A percentile compares a stretch with the other conserved stretches of the same genome.
phyloP scores from a whole-genome alignment of 164 flowering plant species.

The Magnolia officinalis region DNA sequence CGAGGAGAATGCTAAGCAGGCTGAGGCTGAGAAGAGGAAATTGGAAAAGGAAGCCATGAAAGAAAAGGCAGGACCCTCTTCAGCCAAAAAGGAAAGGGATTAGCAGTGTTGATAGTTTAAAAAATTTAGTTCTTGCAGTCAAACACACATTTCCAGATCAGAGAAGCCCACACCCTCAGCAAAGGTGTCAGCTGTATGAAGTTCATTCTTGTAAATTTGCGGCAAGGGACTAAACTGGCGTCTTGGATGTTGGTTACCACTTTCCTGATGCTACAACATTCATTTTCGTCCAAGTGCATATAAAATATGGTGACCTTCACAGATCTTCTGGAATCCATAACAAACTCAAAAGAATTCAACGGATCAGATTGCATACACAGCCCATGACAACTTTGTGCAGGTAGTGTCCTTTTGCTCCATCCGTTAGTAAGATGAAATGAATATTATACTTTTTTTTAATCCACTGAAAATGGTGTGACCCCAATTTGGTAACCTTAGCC shows the following conservation, averaged over 20 bases:
- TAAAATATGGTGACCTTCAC: background rate
- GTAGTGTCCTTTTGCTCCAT: background rate
- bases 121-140: background rate
- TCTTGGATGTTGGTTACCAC: background rate
- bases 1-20: conserved; percentile 79
- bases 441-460: background rate
- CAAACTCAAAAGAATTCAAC: background rate
- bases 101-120: background rate
- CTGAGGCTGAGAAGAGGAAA: conserved; percentile 87
- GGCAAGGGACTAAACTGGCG: background rate
- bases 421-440: background rate
- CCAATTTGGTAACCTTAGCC: background rate
- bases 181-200: background rate
- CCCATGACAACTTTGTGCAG: background rate
- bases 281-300: background rate
- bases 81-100: conserved; percentile 31
- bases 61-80: conserved; percentile 43
- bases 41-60: conserved; percentile 83
- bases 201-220: background rate
- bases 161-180: background rate
- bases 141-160: background rate
- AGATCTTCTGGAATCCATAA: too few relatives aligned
- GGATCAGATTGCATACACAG: background rate
- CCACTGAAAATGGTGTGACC: background rate
- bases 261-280: background rate